Percentiles rank a stretch among this genome's conserved stretches.
Conservation (phyloP, 345 rosid species). For the Aquilaria malaccensis region DNA sequence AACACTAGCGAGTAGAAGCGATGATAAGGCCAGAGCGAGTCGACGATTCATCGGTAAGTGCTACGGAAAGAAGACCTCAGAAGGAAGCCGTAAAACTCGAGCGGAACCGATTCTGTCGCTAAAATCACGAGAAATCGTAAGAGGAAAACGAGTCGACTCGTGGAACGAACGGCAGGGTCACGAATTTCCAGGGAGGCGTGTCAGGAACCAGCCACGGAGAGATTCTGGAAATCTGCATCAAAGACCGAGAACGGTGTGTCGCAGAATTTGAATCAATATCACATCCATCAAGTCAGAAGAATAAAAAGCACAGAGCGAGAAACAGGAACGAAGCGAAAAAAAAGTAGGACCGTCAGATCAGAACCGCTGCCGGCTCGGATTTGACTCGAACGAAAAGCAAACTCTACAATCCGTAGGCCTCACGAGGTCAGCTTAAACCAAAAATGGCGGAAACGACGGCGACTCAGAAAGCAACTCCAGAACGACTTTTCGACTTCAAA, state of each 20-base stretch:
- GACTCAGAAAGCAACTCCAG: slow-evolving; percentile 8
- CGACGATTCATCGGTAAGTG: slow-evolving; percentile 23
- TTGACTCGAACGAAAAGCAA: slow-evolving; percentile 15
- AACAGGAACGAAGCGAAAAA: not conserved
- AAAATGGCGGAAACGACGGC: slow-evolving; percentile 25
- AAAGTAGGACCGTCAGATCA: slow-evolving; percentile 19
- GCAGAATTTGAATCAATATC: slow-evolving; percentile 7
- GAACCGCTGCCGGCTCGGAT: slow-evolving; percentile 20
- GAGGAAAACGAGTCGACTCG: slow-evolving; percentile 8
- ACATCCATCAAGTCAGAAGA: slow-evolving; percentile 8
- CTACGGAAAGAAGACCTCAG: not conserved
- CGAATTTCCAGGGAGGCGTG: not conserved
- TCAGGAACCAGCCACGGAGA: not conserved
- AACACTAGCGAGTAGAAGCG: slow-evolving; percentile 10
- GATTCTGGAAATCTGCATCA: slow-evolving; percentile 27
- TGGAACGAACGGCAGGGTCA: slow-evolving; percentile 3
- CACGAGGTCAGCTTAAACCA: slow-evolving; percentile 15
- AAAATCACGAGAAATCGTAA: not conserved
- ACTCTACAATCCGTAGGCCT: slow-evolving; percentile 12
- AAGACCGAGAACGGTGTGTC: slow-evolving; percentile 2
- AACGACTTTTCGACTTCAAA: not conserved
- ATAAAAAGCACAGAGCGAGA: not conserved
- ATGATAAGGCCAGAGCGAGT: slow-evolving; percentile 12
- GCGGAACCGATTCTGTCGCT: slow-evolving; percentile 1
- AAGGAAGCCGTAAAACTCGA: not conserved